A percentile compares a stretch with the other conserved stretches of the same genome.
These are phyloP conservation scores for Acrodontium crateriforme DNA, from an alignment of 2,329 filamentous ascomycete genomes.

Conservation along the genomic window DNA sequence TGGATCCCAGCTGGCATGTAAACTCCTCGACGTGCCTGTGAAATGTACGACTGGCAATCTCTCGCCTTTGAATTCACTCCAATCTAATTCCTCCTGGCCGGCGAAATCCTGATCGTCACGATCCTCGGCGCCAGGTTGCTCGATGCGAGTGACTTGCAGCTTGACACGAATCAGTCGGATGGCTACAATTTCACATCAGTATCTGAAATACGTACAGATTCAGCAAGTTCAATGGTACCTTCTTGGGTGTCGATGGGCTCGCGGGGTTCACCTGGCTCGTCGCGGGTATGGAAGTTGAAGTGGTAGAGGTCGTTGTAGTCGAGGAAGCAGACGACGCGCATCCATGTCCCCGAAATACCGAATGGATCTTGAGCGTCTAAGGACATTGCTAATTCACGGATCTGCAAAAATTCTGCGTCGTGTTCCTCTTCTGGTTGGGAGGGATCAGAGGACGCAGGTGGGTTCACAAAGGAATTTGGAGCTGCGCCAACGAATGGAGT, in stretches of 20 bases:
- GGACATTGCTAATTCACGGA: constrained; percentile 24
- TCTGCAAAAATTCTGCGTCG: constrained; percentile 9
- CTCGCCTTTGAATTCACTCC: constrained; percentile 16
- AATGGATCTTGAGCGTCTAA: constrained; percentile 53
- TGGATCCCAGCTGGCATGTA: constrained; percentile 53
- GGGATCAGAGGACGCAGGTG: constrained; percentile 3
- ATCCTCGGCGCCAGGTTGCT: constrained; percentile 44
- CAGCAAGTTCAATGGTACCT: constrained; percentile 21
- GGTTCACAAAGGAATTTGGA: constrained; percentile 20
- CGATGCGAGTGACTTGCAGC: constrained; percentile 45
- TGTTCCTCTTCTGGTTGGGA: constrained; percentile 8
- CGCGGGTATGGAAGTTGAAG: constrained; percentile 49
- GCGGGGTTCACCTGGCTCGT: constrained; percentile 21
- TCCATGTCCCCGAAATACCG: constrained; percentile 56
- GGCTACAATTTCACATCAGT: constrained; percentile 25
- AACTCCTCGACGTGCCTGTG: constrained; percentile 43
- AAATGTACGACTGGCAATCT: constrained; percentile 54
- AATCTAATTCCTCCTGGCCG: constrained; percentile 11
- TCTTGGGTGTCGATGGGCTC: constrained; percentile 47
- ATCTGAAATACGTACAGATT: constrained; percentile 17
- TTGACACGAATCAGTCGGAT: constrained; percentile 58
- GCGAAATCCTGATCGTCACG: constrained; percentile 19
- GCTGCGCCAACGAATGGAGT: constrained; percentile 44
- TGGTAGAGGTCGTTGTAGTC: constrained; percentile 60
- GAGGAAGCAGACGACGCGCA: constrained; percentile 40